Percentiles rank a stretch among this genome's conserved stretches.
Conservation (phyloP, 2,329 filamentous ascomycete species). For the Sporothrix globosa region DNA sequence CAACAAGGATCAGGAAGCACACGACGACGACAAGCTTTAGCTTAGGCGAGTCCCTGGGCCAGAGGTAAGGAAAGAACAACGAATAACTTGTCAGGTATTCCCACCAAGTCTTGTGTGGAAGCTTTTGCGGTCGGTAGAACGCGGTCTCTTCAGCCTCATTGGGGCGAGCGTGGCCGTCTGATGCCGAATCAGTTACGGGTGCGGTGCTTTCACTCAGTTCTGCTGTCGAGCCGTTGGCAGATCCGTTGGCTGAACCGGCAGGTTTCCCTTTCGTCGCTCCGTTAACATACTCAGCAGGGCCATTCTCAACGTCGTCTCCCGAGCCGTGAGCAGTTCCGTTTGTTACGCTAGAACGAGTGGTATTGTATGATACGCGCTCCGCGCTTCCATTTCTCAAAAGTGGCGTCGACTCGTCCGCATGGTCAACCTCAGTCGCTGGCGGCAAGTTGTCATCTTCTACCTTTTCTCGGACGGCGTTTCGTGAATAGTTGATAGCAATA, state of each 20-base stretch:
- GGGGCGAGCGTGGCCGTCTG: not conserved
- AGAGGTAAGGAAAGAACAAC: slow-evolving; percentile 94
- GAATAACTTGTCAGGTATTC: slow-evolving; percentile 92
- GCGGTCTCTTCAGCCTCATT: slow-evolving; percentile 66
- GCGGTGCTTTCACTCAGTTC: not conserved
- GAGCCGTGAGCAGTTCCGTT: slow-evolving; percentile 10
- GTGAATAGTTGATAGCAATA: slow-evolving; percentile 49
- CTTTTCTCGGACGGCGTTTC: slow-evolving; percentile 48
- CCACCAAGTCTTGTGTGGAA: slow-evolving; percentile 90
- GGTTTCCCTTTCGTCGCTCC: slow-evolving; percentile 30
- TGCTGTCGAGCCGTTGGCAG: slow-evolving; percentile 46
- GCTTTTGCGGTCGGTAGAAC: slow-evolving; percentile 86
- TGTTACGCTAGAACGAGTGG: not conserved
- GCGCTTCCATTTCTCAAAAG: slow-evolving; percentile 55
- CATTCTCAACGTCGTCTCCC: not conserved
- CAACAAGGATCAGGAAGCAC: slow-evolving; percentile 78
- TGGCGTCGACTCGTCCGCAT: slow-evolving; percentile 60
- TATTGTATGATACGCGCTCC: slow-evolving; percentile 38
- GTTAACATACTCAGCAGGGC: slow-evolving; percentile 36
- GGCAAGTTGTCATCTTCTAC: slow-evolving; percentile 48
- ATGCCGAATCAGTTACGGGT: slow-evolving; percentile 36
- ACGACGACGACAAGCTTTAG: slow-evolving; percentile 78
- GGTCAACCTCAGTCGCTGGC: slow-evolving; percentile 33
- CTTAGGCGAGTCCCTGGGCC: slow-evolving; percentile 77
- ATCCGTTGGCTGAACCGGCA: slow-evolving; percentile 39